Percentiles rank a stretch among this genome's conserved stretches.
Evolutionary conservation across 2,329 filamentous ascomycete genomes (phyloP).

Genomic region (Xylariales sp.): DNA sequence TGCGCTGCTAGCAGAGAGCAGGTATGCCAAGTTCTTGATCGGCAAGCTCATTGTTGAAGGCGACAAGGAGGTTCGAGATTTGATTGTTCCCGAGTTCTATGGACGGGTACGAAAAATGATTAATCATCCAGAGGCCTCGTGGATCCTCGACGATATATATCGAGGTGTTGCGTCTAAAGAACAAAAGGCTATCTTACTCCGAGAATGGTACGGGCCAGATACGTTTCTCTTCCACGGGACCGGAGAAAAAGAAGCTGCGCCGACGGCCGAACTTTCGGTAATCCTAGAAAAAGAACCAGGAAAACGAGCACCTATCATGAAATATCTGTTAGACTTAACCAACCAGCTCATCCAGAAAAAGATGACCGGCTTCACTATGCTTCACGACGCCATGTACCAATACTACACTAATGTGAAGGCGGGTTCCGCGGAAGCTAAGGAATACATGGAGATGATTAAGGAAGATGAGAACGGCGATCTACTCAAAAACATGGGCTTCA

Average conservation of each 20-base stretch:
- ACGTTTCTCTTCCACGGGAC: constrained; percentile 80
- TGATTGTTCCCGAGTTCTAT: constrained; percentile 95
- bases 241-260: constrained; percentile 61
- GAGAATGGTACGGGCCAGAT: constrained; percentile 97
- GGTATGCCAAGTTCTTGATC: constrained; percentile 97
- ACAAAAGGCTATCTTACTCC: constrained; percentile 85
- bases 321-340: constrained; percentile 85
- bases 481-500: constrained; percentile 96
- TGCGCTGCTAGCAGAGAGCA: constrained; percentile 87
- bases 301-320: constrained; percentile 89
- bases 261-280: constrained; percentile 73
- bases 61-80: constrained; percentile 84
- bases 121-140: constrained; percentile 94
- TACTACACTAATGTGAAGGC: constrained; percentile 86
- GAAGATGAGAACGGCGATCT: constrained; percentile 91
- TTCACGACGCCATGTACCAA: constrained; percentile 98
- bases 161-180: constrained; percentile 84
- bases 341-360: constrained; percentile 96
- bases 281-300: constrained; percentile 83
- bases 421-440: constrained; percentile 83
- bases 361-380: constrained; percentile 94
- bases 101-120: constrained; percentile 92
- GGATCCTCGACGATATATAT: constrained; percentile 98
- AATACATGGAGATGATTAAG: constrained; percentile 91
- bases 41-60: constrained; percentile 96